Conservation (phyloP, 805 yeast genomes). For the Candida oleophila region DNA sequence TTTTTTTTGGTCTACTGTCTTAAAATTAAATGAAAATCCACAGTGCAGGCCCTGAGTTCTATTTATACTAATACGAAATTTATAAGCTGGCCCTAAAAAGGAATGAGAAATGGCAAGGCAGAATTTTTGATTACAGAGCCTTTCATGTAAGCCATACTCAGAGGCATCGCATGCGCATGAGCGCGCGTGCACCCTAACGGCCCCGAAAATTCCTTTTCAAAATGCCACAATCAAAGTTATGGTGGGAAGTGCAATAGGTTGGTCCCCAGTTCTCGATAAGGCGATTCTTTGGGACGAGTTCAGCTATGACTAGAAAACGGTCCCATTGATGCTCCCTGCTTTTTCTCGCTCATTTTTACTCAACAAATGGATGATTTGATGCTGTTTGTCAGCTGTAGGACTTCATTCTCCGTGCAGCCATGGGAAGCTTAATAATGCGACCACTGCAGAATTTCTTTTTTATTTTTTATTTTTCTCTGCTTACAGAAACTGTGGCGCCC, state of each 20-base stretch:
- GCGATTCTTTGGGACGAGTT: no score
- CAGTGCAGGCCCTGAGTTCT: no score
- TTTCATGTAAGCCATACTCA: not conserved
- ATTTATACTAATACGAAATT: no score
- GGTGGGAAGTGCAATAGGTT: no score
- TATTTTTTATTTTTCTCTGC: not conserved
- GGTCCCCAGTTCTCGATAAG: no score
- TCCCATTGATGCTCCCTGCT: no score
- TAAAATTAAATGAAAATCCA: no score
- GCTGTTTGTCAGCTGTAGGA: not conserved
- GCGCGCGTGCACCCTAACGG: not conserved
- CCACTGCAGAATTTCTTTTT: not conserved
- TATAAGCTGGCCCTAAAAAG: no score
- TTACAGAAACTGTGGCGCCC: not conserved
- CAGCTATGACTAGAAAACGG: no score
- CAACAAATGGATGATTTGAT: no score
- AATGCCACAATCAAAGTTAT: not conserved
- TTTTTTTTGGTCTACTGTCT: no score
- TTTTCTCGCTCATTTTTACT: no score
- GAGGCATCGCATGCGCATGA: not conserved
- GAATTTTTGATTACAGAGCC: not conserved
- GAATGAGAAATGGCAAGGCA: not conserved
- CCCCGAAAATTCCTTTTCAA: not conserved
- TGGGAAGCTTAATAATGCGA: not conserved
- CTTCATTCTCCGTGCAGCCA: not conserved